phyloP scores from a whole-genome alignment of 73 alveolate species.

The Blepharisma stoltei region DNA sequence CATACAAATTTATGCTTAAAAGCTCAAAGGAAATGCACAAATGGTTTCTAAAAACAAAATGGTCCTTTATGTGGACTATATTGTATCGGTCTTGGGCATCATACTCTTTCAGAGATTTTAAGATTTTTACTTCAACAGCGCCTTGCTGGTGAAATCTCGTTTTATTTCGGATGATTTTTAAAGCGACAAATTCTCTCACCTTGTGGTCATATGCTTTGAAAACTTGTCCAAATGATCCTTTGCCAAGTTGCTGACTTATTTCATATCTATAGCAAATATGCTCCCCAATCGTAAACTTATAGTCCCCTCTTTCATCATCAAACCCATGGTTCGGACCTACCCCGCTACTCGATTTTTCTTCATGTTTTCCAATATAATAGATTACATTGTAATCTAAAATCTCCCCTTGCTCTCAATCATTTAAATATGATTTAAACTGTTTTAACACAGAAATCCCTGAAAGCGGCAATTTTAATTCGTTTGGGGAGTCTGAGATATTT shows the following conservation, averaged over 20 bases:
- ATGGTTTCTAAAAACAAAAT: conserved; percentile 40
- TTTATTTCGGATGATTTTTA: conserved; percentile 86
- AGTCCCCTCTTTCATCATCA: conserved; percentile 91
- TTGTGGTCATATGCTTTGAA: conserved; percentile 86
- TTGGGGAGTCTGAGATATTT: no score
- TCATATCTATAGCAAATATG: conserved; percentile 93
- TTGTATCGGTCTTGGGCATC: conserved; percentile 48
- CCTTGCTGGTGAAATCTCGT: conserved; percentile 89
- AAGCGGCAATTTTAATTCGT: no score
- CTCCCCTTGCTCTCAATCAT: conserved; percentile 19
- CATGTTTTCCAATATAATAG: conserved; percentile 31
- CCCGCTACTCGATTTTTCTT: background rate
- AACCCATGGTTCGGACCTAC: conserved; percentile 33
- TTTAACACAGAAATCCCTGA: no score
- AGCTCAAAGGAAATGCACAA: conserved; percentile 2
- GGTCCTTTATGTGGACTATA: conserved; percentile 45
- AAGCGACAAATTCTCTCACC: conserved; percentile 72
- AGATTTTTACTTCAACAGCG: conserved; percentile 77
- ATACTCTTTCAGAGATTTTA: conserved; percentile 51
- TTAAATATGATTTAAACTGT: no score
- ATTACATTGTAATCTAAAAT: background rate
- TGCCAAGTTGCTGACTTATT: conserved; percentile 74
- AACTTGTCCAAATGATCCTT: conserved; percentile 95
- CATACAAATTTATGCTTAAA: conserved; percentile 5
- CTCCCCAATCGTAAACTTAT: conserved; percentile 64